Evolutionary conservation across 768 basidiomycete genomes (phyloP), one percentile per base, ranked within the genome.

Genomic region (Cantharellus cinnabarinus): DNA sequence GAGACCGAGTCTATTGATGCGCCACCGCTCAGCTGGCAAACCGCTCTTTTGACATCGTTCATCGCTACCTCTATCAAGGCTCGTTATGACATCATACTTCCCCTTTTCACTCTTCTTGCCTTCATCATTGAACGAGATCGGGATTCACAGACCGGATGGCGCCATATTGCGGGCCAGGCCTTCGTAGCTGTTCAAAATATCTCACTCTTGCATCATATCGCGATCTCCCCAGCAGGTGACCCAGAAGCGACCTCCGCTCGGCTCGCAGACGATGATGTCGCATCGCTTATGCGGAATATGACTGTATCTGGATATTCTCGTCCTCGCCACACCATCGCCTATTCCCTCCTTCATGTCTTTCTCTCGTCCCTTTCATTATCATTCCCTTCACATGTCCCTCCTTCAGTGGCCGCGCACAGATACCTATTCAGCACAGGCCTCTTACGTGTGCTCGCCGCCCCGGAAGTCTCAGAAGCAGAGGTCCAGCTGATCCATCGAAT

Each of bases 161-260:
- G 62, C 4, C 15, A 37, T 15, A 54, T 61, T 4, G 39, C 63
- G 20, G 63, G 58, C 4, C 84, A 88, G 66, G 77, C 86, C 34
- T 82, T 89, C 67, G 83, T 83, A 4, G 79, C 88, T 37, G 87
- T 83, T 64, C 77, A 85, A n/a, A 84, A 83, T 10, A 71, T 85
- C 34, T 79, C 82, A 34, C 82, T 85, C 73, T 71, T 87, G 20
- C 82, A 79, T 37, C 77, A 75, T 60, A 72, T 81, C 53, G 71
- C 75, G 14, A 73, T 73, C 54, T 83, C 82, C 65, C 79, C 83
- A 57, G 76, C 76, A n/a, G 72, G 69, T 2, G 71, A 74, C 44
- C 59, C 62, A 7, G 67, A 70, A 59, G 63, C 50, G 2, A 59
- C 29, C 10, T 34, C 39, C 34, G 38, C 4, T 3, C 41, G 48